phyloP scores from a whole-genome alignment of 2,329 filamentous ascomycete genomes.

The Fusarium mangiferae region DNA sequence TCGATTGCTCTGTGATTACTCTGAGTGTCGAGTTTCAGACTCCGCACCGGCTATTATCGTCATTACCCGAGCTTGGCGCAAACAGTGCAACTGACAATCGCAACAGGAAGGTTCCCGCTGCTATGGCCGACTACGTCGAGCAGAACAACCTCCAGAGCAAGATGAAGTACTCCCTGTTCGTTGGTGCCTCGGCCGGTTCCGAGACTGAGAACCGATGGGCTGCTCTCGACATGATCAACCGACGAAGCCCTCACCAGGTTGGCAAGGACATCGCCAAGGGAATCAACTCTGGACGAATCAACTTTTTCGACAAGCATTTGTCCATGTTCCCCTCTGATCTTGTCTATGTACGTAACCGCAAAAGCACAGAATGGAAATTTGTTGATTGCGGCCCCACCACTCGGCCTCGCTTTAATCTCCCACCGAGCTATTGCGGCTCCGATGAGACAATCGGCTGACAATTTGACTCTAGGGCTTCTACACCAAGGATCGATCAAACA shows the following conservation, averaged over 20 bases:
- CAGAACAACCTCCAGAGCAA: conserved; percentile 85
- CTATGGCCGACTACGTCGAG: conserved; percentile 88
- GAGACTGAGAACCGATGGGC: conserved; percentile 95
- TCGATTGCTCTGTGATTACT: not conserved
- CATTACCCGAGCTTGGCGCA: conserved; percentile 30
- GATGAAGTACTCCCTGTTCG: conserved; percentile 87
- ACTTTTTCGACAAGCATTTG: conserved; percentile 94
- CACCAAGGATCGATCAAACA: conserved; percentile 79
- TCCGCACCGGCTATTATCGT: conserved; percentile 29
- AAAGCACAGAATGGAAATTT: conserved; percentile 4
- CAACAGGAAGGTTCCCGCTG: conserved; percentile 81
- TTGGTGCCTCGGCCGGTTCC: conserved; percentile 87
- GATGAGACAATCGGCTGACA: conserved; percentile 26
- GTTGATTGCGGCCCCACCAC: conserved; percentile 22
- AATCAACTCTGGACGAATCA: conserved; percentile 87
- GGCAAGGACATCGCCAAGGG: conserved; percentile 91
- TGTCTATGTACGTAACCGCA: conserved; percentile 69
- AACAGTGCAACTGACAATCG: not conserved
- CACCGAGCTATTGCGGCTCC: conserved; percentile 27
- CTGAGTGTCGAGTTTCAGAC: not conserved
- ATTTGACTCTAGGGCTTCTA: conserved; percentile 71
- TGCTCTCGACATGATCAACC: conserved; percentile 88
- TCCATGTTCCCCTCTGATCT: conserved; percentile 92
- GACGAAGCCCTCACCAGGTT: conserved; percentile 86
- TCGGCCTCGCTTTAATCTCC: conserved; percentile 36